phyloP scores from a whole-genome alignment of 345 rosid genomes.

The Durio zibethinus region DNA sequence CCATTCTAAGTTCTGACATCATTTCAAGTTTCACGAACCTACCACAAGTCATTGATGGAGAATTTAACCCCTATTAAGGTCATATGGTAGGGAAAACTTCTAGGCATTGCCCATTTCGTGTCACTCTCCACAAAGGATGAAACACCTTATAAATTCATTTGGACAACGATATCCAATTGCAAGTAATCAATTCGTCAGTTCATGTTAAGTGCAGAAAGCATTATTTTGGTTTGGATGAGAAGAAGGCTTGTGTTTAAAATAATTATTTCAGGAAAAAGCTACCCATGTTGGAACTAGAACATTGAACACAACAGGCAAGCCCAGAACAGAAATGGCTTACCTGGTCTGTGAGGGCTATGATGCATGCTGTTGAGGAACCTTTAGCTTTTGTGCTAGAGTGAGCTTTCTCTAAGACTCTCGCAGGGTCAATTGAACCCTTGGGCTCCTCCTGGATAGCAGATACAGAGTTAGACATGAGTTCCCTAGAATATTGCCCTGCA shows the following conservation, averaged over 20 bases:
- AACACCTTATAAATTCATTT: not conserved
- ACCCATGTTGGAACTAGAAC: not conserved
- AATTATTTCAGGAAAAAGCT: not conserved
- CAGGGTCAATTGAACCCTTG: slow-evolving; percentile 76
- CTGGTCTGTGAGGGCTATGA: slow-evolving; percentile 84
- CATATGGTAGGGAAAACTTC: not conserved
- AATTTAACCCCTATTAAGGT: not conserved
- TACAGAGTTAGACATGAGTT: slow-evolving; percentile 91
- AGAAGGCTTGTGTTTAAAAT: not conserved
- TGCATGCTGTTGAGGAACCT: slow-evolving; percentile 97
- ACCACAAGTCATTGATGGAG: not conserved
- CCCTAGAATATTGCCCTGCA: slow-evolving; percentile 79
- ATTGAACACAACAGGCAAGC: not conserved
- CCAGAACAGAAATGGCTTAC: slow-evolving; percentile 28
- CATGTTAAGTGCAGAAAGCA: not conserved
- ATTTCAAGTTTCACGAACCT: not conserved
- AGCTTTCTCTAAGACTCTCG: slow-evolving; percentile 88
- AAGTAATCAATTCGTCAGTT: not conserved
- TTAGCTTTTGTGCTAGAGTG: slow-evolving; percentile 78
- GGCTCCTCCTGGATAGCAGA: slow-evolving; percentile 82
- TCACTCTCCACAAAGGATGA: not conserved
- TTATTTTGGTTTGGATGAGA: not conserved
- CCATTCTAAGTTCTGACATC: not conserved
- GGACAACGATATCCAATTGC: not conserved
- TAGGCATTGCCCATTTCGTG: not conserved